These are phyloP conservation scores for Zygoascus biomembranicola DNA, from an alignment of 805 yeast species.

Conservation along the genomic window DNA sequence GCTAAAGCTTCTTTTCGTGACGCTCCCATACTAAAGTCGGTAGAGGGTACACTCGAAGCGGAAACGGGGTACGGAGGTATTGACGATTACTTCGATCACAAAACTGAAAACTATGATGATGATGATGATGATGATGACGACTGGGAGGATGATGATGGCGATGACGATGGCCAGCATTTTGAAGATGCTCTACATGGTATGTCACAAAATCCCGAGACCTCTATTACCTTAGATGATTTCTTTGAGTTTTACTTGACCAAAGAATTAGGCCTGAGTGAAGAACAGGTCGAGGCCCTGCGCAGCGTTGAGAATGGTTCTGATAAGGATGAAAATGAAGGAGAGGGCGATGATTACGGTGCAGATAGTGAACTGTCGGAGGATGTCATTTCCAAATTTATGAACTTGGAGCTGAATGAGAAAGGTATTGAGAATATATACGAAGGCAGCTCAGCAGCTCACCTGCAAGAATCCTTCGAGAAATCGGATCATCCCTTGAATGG, in stretches of 20 bases:
- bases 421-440: background rate
- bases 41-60: too few relatives aligned
- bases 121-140: constrained; percentile 18
- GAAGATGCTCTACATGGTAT: background rate
- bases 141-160: constrained; percentile 17
- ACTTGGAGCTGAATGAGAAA: background rate
- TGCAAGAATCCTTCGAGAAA: background rate
- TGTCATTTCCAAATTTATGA: background rate
- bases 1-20: background rate
- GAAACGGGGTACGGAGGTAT: background rate
- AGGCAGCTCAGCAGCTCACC: background rate
- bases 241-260: constrained; percentile 54
- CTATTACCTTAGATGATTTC: constrained; percentile 60
- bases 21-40: too few relatives aligned
- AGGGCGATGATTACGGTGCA: background rate
- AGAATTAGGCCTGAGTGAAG: constrained; percentile 42
- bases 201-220: constrained; percentile 20
- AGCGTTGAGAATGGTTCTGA: background rate
- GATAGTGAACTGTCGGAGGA: background rate
- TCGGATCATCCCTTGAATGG: background rate
- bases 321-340: background rate
- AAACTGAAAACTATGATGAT: constrained; percentile 9
- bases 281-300: constrained; percentile 32
- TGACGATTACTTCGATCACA: constrained; percentile 1
- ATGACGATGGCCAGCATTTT: constrained; percentile 16